These are phyloP conservation scores for Sporodiniella umbellata DNA, from an alignment of 371 early-diverging fungal genomes.

Conservation along the genomic window DNA sequence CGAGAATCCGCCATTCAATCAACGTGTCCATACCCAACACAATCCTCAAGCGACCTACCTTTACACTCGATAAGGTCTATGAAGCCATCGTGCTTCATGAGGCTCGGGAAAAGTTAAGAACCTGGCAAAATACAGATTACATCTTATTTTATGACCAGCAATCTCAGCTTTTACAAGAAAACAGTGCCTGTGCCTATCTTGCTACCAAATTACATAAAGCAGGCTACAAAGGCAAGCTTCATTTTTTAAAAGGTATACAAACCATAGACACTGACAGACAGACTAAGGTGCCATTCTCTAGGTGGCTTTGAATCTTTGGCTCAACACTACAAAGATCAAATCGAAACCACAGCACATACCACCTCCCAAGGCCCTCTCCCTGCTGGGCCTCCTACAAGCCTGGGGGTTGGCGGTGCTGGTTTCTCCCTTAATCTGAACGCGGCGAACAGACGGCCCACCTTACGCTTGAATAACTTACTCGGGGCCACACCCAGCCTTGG, in stretches of 20 bases:
- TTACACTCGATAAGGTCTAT: constrained; percentile 52
- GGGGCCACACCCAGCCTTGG: constrained; percentile 22
- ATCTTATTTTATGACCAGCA: constrained; percentile 59
- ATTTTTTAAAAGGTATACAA: constrained; percentile 53
- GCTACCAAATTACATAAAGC: constrained; percentile 30
- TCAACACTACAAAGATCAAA: constrained; percentile 20
- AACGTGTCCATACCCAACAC: constrained; percentile 60
- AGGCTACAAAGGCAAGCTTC: constrained; percentile 38
- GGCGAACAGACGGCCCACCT: constrained; percentile 29
- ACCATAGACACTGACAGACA: no score
- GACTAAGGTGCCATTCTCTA: no score
- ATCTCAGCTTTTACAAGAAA: constrained; percentile 36
- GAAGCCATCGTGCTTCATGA: constrained; percentile 50
- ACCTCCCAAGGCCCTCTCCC: neutral
- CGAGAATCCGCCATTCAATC: constrained; percentile 44
- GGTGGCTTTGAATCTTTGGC: constrained; percentile 47
- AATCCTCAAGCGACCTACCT: constrained; percentile 56
- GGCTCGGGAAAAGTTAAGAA: constrained; percentile 32
- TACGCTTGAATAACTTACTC: constrained; percentile 23
- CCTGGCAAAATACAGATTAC: constrained; percentile 43
- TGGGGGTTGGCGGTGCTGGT: constrained; percentile 5
- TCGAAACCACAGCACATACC: no score
- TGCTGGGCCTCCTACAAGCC: constrained; percentile 14
- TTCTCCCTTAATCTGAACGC: constrained; percentile 10
- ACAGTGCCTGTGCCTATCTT: constrained; percentile 42